Conservation (phyloP, 2,329 filamentous ascomycete species). For the Nannizziopsis barbatae region DNA sequence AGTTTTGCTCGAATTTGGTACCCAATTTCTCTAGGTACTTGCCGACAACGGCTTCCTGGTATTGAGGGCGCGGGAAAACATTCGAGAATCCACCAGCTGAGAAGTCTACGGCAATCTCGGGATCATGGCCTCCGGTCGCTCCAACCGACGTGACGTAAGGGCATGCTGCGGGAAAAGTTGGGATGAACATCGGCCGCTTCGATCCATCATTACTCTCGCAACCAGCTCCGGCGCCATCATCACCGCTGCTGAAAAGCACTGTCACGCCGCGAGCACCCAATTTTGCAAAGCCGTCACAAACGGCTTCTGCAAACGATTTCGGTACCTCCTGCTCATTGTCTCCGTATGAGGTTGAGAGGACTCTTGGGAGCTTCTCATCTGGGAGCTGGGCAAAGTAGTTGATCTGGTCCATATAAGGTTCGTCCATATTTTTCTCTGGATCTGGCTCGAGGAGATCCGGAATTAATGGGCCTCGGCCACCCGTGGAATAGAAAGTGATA, state of each 20-base stretch:
- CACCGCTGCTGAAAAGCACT: constrained; percentile 55
- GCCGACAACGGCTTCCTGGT: constrained; percentile 37
- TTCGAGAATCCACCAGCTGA: constrained; percentile 42
- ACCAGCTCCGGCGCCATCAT: constrained; percentile 47
- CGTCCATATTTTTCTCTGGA: constrained; percentile 42
- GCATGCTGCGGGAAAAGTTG: constrained; percentile 47
- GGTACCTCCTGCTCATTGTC: constrained; percentile 56
- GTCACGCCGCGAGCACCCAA: constrained; percentile 56
- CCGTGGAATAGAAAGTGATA: constrained; percentile 47
- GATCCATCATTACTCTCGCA: constrained; percentile 48
- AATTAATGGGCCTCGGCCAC: constrained; percentile 43
- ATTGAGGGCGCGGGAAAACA: constrained; percentile 38
- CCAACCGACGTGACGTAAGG: constrained; percentile 55
- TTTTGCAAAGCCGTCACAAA: constrained; percentile 53
- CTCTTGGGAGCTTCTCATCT: constrained; percentile 47
- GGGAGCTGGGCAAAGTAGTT: constrained; percentile 47
- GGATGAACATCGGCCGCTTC: constrained; percentile 42
- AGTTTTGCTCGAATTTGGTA: constrained; percentile 36
- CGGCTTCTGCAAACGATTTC: constrained; percentile 46
- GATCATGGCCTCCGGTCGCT: constrained; percentile 43
- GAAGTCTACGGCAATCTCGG: constrained; percentile 40
- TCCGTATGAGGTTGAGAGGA: constrained; percentile 60
- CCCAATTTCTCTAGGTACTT: constrained; percentile 34
- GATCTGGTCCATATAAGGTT: constrained; percentile 56
- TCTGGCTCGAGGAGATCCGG: constrained; percentile 38